Base-by-base conservation (phyloP, 805 yeast genomes). In the Kuraishia cidri region DNA sequence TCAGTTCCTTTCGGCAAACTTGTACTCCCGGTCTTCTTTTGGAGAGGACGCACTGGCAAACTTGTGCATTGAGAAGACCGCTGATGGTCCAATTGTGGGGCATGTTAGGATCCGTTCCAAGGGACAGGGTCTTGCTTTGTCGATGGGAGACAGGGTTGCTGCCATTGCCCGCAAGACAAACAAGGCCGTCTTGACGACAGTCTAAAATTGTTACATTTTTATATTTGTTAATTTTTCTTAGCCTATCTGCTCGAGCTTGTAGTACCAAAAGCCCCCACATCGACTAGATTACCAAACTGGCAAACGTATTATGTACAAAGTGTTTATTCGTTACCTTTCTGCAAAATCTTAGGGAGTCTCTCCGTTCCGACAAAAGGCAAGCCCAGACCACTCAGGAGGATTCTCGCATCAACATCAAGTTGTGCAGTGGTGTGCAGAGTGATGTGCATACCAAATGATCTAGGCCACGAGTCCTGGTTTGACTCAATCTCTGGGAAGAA, bases 31-130 rank as follows among this genome's bases (percentile, higher is more conserved):
- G 45, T 83, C 95, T 6, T 77, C 94, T 10, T 92, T 92, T 57
- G 98, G 98, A 29, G 99, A 92, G 60, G 97, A 90, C 54, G 97
- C 97, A 0, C 69, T 92, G 50, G 97, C 97, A 35, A 92, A 94
- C 52, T 64, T 92, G 57, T 85, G 95, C 62, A 82, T 92, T 50
- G 98, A 94, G 58, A 79, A 77, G 60, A 75, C 76, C 40, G 62
- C 72, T 7, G 69, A 68, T 37, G 88, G 90, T 8, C 78, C 80
- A 33, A 79, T 87, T 36, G 73, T 83, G 37, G 99, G 99, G 6
- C 95, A 88, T 51, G 95, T 88, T 29, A 78, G 98, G 62, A 88
- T 92, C 48, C 77, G 99, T 61, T 82, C 97, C 12, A 88, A 90
- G 72, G 95, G 97, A 15, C 97, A 94, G 66, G 98, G 98, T 4